A percentile compares a stretch with the other conserved stretches of the same genome.
Conservation (phyloP, 352 stramenopile species). For the Phytopythium vexans region DNA sequence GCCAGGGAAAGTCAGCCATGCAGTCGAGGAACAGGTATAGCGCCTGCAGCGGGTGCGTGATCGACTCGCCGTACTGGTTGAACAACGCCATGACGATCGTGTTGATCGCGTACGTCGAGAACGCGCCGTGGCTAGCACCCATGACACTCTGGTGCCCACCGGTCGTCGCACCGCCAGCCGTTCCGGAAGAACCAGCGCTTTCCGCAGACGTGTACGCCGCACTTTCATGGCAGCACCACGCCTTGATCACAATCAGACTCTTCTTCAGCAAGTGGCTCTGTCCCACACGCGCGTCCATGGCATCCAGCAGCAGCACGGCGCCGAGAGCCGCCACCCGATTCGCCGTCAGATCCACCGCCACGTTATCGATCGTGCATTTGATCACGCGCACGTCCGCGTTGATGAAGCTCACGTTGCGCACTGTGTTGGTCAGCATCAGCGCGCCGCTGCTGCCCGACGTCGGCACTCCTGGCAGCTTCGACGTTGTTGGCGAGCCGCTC, state of each 20-base stretch:
- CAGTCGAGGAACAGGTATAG: constrained; percentile 85
- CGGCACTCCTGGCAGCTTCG: constrained; percentile 1
- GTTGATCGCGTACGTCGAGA: constrained; percentile 87
- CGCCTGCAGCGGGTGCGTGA: constrained; percentile 80
- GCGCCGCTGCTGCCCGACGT: neutral
- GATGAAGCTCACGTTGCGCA: constrained; percentile 89
- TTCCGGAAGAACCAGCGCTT: constrained; percentile 11
- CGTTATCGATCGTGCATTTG: constrained; percentile 91
- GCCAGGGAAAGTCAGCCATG: constrained; percentile 85
- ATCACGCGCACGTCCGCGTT: constrained; percentile 87
- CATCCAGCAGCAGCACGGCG: constrained; percentile 80
- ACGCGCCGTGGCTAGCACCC: constrained; percentile 68
- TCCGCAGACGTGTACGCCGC: constrained; percentile 35
- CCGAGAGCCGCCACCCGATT: constrained; percentile 83
- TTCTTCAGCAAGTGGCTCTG: constrained; percentile 86
- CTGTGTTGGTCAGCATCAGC: constrained; percentile 45
- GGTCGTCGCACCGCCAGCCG: neutral
- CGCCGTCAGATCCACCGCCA: constrained; percentile 85
- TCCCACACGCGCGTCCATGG: constrained; percentile 74
- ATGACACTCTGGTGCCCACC: constrained; percentile 52
- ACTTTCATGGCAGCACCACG: constrained; percentile 88
- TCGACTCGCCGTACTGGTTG: constrained; percentile 67
- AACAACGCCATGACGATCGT: constrained; percentile 89
- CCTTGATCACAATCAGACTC: constrained; percentile 87
- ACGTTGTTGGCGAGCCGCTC: constrained; percentile 20